A percentile compares a stretch with the other conserved stretches of the same genome.
Evolutionary conservation across 306 rosid species (phyloP).

Genomic region (Luffa aegyptiaca): DNA sequence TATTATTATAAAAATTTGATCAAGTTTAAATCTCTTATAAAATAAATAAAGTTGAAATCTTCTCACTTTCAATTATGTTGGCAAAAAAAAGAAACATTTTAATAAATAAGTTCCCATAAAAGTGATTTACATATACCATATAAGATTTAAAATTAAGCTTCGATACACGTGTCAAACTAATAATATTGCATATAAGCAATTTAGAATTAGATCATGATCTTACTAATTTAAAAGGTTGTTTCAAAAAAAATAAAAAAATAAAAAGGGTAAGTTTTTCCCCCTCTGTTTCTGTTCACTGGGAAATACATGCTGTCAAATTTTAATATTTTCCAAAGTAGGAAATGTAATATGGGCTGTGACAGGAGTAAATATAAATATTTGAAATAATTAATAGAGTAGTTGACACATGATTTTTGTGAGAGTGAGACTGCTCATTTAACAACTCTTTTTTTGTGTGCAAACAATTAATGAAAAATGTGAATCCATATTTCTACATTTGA

Average conservation of each 20-base stretch:
- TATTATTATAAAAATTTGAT: neutral
- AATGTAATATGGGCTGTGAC: neutral
- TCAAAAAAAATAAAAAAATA: neutral
- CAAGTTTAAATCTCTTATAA: neutral
- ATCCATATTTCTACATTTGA: neutral
- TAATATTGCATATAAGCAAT: neutral
- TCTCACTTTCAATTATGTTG: neutral
- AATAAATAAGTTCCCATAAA: neutral
- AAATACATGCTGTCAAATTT: neutral
- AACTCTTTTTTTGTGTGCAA: neutral
- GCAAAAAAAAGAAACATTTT: neutral
- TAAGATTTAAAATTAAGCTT: neutral
- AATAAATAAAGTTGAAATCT: neutral
- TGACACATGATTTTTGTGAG: constrained; percentile 3
- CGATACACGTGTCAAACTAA: neutral
- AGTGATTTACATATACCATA: neutral
- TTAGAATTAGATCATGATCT: neutral
- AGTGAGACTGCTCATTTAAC: neutral
- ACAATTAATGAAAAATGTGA: constrained; percentile 3
- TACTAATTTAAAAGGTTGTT: neutral
- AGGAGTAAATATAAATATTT: constrained; percentile 2
- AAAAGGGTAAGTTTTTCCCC: neutral
- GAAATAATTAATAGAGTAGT: neutral
- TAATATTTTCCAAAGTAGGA: neutral
- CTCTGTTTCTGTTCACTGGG: neutral